Evolutionary conservation across 345 rosid species (phyloP).

Genomic region (Brassica carinata): DNA sequence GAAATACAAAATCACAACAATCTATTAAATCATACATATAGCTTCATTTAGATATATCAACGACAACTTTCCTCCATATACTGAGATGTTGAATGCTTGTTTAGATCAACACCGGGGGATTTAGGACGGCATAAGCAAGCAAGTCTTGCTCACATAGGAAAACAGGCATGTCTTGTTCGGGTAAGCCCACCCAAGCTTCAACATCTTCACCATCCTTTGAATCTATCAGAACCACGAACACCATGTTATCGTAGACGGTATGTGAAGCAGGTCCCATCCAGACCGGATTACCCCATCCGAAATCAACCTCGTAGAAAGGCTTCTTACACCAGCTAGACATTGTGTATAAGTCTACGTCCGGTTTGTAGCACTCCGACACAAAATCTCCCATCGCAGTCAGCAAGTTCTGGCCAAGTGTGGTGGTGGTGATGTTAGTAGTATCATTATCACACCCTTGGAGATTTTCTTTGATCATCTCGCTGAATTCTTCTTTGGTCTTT

Average conservation of each 20-base stretch:
- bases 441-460: neutral
- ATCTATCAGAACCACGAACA: neutral
- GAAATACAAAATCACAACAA: neutral
- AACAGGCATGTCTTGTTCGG: neutral
- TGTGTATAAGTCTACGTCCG: conserved; percentile 19
- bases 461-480: conserved; percentile 1
- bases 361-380: neutral
- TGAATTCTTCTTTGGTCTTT: conserved; percentile 17
- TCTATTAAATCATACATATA: neutral
- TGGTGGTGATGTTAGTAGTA: neutral
- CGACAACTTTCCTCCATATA: neutral
- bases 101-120: neutral
- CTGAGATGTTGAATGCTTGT: neutral
- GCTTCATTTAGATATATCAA: neutral
- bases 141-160: conserved; percentile 5
- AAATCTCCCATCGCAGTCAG: neutral
- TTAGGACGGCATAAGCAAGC: neutral
- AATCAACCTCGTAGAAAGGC: conserved; percentile 50
- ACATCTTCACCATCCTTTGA: conserved; percentile 9
- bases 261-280: conserved; percentile 36
- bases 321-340: conserved; percentile 50
- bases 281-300: conserved; percentile 53
- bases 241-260: neutral
- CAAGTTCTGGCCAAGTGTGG: conserved; percentile 9
- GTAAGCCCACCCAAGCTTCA: conserved; percentile 15